These are phyloP conservation scores for Leishmania aethiopica DNA, from an alignment of 208 protist genomes.

Conservation along the genomic window DNA sequence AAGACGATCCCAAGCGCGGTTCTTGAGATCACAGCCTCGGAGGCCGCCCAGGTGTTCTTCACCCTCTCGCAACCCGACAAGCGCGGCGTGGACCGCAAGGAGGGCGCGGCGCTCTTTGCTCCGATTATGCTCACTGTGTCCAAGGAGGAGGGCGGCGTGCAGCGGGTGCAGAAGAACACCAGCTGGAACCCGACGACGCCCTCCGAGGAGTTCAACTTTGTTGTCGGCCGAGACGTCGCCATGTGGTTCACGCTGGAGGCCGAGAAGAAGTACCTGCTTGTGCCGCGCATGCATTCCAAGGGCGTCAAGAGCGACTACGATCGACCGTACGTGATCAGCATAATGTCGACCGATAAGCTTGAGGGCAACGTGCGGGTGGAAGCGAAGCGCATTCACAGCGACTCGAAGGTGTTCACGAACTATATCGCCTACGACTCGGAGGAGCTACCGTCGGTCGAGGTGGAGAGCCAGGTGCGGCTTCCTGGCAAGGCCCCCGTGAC, in stretches of 20 bases:
- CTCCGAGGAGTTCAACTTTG: conserved; percentile 53
- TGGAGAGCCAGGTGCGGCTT: conserved; percentile 46
- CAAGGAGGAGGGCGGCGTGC: conserved; percentile 16
- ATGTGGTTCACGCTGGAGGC: conserved; percentile 64
- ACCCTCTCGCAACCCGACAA: conserved; percentile 76
- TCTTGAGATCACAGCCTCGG: conserved; percentile 47
- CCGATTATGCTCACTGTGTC: conserved; percentile 68
- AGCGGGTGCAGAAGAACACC: conserved; percentile 38
- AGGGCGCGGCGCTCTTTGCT: conserved; percentile 35
- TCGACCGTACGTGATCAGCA: conserved; percentile 53
- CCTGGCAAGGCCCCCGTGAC: conserved; percentile 15
- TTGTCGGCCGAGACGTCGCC: conserved; percentile 56
- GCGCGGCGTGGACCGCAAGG: conserved; percentile 37
- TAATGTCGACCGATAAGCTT: conserved; percentile 33
- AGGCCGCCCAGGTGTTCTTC: conserved; percentile 41
- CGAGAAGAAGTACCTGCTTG: conserved; percentile 54
- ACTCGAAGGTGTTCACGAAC: conserved; percentile 53
- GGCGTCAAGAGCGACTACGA: conserved; percentile 41
- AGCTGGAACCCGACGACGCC: conserved; percentile 38
- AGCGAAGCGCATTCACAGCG: conserved; percentile 38
- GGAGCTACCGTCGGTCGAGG: conserved; percentile 22
- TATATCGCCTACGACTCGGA: conserved; percentile 31
- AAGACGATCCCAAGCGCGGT: conserved; percentile 43
- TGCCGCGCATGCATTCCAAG: conserved; percentile 66
- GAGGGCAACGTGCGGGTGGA: conserved; percentile 46